Evolutionary conservation across 1,139 yeast genomes (phyloP).

Genomic region (Yamadazyma blattariae): DNA sequence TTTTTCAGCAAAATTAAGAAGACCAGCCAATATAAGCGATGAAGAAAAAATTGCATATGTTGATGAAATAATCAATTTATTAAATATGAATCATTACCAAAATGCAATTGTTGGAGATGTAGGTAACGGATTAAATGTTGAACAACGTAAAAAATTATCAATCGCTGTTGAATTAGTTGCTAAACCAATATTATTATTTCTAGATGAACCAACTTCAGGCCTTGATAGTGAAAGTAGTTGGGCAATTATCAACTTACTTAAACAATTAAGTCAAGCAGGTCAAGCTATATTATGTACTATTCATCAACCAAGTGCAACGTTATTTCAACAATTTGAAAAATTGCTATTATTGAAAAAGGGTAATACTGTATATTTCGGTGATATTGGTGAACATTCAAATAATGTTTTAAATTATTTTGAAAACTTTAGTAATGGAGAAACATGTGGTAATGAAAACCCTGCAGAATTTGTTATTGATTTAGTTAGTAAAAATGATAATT

Average conservation of each 20-base stretch:
- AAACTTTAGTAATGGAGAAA: conserved; percentile 60
- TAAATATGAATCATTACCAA: conserved; percentile 72
- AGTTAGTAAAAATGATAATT: conserved; percentile 48
- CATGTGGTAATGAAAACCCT: conserved; percentile 51
- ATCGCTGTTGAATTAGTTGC: conserved; percentile 75
- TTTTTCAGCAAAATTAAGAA: conserved; percentile 67
- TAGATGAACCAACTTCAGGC: conserved; percentile 91
- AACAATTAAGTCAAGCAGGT: conserved; percentile 54
- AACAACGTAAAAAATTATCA: conserved; percentile 79
- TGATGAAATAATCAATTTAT: conserved; percentile 23
- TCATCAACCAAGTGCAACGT: conserved; percentile 77
- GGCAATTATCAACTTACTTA: conserved; percentile 60
- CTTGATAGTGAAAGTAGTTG: conserved; percentile 74
- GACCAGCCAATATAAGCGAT: conserved; percentile 43
- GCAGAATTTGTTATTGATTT: conserved; percentile 65
- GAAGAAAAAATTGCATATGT: conserved; percentile 23
- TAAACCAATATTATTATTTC: conserved; percentile 58
- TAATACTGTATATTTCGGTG: conserved; percentile 64
- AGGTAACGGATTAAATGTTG: conserved; percentile 80
- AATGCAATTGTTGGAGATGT: conserved; percentile 70
- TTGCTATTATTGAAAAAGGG: conserved; percentile 77
- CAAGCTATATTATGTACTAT: conserved; percentile 76
- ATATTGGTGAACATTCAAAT: conserved; percentile 62
- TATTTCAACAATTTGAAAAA: conserved; percentile 62
- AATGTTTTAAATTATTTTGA: conserved; percentile 69